phyloP scores from a whole-genome alignment of 176 grass and related monocot species.

The Metroxylon sagu region DNA sequence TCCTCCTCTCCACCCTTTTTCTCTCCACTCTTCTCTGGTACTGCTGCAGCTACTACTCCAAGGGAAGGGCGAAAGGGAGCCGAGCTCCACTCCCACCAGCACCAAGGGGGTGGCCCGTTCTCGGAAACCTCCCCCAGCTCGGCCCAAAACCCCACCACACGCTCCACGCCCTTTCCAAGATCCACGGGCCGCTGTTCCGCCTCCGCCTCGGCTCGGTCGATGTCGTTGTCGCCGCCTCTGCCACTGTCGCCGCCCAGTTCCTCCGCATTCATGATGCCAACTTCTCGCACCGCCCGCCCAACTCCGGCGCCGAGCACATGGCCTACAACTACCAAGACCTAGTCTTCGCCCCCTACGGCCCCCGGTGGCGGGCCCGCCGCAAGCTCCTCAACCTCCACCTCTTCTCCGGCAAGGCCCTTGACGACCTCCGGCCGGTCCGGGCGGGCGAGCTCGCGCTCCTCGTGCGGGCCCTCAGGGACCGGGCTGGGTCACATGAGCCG shows the following conservation, averaged over 20 bases:
- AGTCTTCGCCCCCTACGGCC: constrained; percentile 63
- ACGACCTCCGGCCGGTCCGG: constrained; percentile 26
- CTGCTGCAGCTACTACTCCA: too few species aligned
- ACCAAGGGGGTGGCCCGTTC: constrained; percentile 58
- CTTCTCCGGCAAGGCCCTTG: constrained; percentile 51
- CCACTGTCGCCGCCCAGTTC: constrained; percentile 35
- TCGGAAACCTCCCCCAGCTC: constrained; percentile 69
- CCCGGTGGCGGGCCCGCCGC: constrained; percentile 52
- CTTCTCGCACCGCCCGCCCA: constrained; percentile 52
- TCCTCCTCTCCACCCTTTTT: too few species aligned
- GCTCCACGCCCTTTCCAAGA: constrained; percentile 32
- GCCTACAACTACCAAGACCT: constrained; percentile 88
- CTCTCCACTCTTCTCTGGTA: too few species aligned
- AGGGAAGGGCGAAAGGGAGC: too few species aligned
- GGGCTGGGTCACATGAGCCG: not conserved
- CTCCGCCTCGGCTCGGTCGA: constrained; percentile 36
- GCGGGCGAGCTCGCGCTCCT: constrained; percentile 41
- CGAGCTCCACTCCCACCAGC: constrained; percentile 34
- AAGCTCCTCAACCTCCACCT: constrained; percentile 59
- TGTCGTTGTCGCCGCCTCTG: constrained; percentile 50
- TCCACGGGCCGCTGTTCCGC: constrained; percentile 46
- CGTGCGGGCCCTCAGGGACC: constrained; percentile 9
- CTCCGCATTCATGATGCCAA: constrained; percentile 57
- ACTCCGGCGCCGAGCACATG: constrained; percentile 57
- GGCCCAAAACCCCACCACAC: constrained; percentile 59